Conservation (phyloP, 441 rosid species). For the Gossypium davidsonii region DNA sequence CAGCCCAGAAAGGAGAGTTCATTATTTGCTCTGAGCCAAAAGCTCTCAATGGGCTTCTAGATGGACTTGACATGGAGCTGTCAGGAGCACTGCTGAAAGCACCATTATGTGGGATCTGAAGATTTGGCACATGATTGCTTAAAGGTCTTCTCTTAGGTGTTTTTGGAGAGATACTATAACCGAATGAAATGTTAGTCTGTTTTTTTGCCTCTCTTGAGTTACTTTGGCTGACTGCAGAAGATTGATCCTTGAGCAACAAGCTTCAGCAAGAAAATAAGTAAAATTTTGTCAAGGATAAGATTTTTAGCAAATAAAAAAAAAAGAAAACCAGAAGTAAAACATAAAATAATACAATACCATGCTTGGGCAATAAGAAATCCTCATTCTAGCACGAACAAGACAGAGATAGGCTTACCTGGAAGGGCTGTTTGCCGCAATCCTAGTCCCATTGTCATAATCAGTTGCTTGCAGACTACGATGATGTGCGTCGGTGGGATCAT, state of each 20-base stretch:
- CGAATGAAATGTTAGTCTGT: slow-evolving; percentile 29
- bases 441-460: slow-evolving; percentile 45
- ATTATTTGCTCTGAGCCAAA: slow-evolving; percentile 38
- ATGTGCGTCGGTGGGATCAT: slow-evolving; percentile 42
- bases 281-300: slow-evolving; percentile 14
- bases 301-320: background rate
- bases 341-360: background rate
- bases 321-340: slow-evolving; percentile 6
- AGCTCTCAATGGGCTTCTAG: slow-evolving; percentile 47
- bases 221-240: slow-evolving; percentile 20
- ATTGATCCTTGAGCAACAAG: slow-evolving; percentile 32
- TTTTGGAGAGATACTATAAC: slow-evolving; percentile 29
- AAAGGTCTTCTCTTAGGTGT: slow-evolving; percentile 37
- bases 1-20: slow-evolving; percentile 38
- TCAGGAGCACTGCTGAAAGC: slow-evolving; percentile 48
- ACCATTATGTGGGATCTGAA: slow-evolving; percentile 32
- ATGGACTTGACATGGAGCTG: slow-evolving; percentile 50
- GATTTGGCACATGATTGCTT: slow-evolving; percentile 32
- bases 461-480: slow-evolving; percentile 49
- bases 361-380: background rate
- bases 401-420: slow-evolving; percentile 40
- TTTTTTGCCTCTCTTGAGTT: slow-evolving; percentile 33
- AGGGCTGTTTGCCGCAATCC: slow-evolving; percentile 38
- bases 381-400: slow-evolving; percentile 9
- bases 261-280: slow-evolving; percentile 19